Evolutionary conservation across 257 asterid genomes (phyloP).

Genomic region (Nicotiana paniculata): DNA sequence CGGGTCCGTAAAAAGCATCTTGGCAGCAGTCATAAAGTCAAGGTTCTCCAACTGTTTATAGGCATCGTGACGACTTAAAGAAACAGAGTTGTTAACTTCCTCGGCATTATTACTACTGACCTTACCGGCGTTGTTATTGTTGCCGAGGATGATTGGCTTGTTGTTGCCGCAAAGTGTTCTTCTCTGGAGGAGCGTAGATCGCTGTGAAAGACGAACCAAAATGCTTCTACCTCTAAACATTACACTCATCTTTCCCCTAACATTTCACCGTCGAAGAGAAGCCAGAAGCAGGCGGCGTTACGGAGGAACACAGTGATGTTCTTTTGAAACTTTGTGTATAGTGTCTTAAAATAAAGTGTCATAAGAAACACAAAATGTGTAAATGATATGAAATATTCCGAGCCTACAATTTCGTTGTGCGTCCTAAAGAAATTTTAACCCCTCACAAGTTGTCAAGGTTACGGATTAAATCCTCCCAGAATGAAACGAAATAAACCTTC

Average conservation of each 20-base stretch:
- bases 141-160: conserved; percentile 23
- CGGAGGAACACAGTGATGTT: neutral
- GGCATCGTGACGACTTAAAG: conserved; percentile 38
- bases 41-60: conserved; percentile 63
- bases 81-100: conserved; percentile 29
- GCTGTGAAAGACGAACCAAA: conserved; percentile 30
- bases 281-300: neutral
- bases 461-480: too few species aligned
- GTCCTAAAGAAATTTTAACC: too few species aligned
- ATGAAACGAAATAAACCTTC: too few species aligned
- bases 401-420: too few species aligned
- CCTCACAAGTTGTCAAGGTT: too few species aligned
- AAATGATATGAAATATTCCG: too few species aligned
- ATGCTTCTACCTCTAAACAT: conserved; percentile 24
- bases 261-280: conserved; percentile 11
- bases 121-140: neutral
- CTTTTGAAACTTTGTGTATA: neutral
- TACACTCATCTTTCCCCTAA: conserved; percentile 32
- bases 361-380: too few species aligned
- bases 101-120: conserved; percentile 13
- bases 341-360: too few species aligned
- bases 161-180: conserved; percentile 36
- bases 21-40: conserved; percentile 57
- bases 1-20: conserved; percentile 53
- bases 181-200: conserved; percentile 6